Base-by-base conservation (phyloP, 2,329 filamentous ascomycete genomes). In the Calonectria pseudoreteaudii region DNA sequence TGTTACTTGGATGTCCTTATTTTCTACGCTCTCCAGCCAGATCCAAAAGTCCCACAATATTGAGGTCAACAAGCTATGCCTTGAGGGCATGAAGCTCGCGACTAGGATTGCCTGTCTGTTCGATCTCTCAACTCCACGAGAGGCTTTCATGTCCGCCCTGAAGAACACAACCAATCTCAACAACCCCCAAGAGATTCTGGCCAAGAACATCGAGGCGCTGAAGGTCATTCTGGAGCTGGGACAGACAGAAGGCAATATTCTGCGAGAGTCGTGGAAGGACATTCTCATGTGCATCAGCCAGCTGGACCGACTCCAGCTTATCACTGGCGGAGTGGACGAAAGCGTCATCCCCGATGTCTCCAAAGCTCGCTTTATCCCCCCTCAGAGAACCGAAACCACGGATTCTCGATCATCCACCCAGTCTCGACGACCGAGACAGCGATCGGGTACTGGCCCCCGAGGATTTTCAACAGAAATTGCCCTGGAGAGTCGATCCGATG, bases 1-100 rank as follows among this genome's bases (percentile, higher is more conserved):
- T 80, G 95, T 98, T 30, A 97, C 95, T 0, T 99, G 97, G 97
- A 99, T 98, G 96, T 98, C 96, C 13, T 97, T 98, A 84, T 94
- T 99, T 81, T 98, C 96, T 7, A 96, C 96, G 0, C 90, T 99
- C 31, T 98, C 96, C 1, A 96, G 94, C 66, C 94, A 97, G 78
- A 96, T 97, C 83, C 97, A 98, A 80, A 96, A 98, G 82, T 94
- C 95, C 0, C 94, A 98, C 78, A 98, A 98, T 80, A 88, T 98
- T 6, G 95, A 98, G 78, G 94, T 97, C 20, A 96, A 98, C 83
- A 95, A 93, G 82, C 86, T 98, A 9, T 99, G 97, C 81, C 93
- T 99, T 80, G 96, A 99, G 81, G 97, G 97, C 4, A 95, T 98
- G 89, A 98, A 96, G 83, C 89, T 99, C 72, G 95, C 97, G 0